A percentile compares a stretch with the other conserved stretches of the same genome.
phyloP scores from a whole-genome alignment of 2,329 filamentous ascomycete species.

The Pseudopyricularia javanii region DNA sequence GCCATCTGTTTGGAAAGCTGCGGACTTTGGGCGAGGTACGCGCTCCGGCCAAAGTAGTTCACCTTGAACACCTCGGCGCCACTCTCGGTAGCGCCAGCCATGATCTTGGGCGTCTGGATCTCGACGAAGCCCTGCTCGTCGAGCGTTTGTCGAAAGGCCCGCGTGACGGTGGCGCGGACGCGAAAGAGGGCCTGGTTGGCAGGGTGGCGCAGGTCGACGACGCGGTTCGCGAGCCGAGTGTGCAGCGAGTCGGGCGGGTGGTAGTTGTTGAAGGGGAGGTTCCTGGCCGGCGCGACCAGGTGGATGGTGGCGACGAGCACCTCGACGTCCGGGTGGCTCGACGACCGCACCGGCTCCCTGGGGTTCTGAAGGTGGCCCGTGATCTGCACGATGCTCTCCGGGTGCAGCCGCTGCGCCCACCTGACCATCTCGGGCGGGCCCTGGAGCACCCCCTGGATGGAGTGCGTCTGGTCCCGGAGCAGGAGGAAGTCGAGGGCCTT shows the following conservation, averaged over 20 bases:
- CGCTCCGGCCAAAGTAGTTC: slow-evolving; percentile 78
- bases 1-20: slow-evolving; percentile 90
- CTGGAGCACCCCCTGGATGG: slow-evolving; percentile 71
- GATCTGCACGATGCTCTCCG: slow-evolving; percentile 69
- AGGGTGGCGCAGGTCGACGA: slow-evolving; percentile 77
- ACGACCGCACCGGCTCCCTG: slow-evolving; percentile 61
- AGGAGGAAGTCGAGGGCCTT: slow-evolving; percentile 74
- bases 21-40: slow-evolving; percentile 83
- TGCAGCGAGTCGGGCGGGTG: slow-evolving; percentile 45
- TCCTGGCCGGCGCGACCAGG: slow-evolving; percentile 35
- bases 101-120: slow-evolving; percentile 87
- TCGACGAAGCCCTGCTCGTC: slow-evolving; percentile 73
- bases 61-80: slow-evolving; percentile 85
- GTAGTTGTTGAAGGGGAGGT: slow-evolving; percentile 39
- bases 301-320: slow-evolving; percentile 50
- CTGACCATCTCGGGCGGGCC: slow-evolving; percentile 51
- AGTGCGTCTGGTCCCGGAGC: slow-evolving; percentile 71
- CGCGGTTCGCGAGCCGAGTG: slow-evolving; percentile 64
- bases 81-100: slow-evolving; percentile 81
- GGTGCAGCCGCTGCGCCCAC: slow-evolving; percentile 73
- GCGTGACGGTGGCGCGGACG: slow-evolving; percentile 68
- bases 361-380: slow-evolving; percentile 62
- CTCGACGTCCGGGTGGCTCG: slow-evolving; percentile 65
- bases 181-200: slow-evolving; percentile 81
- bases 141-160: slow-evolving; percentile 66